Conservation (phyloP, 192 early-diverging fungal genomes). For the Geosiphon pyriformis region DNA sequence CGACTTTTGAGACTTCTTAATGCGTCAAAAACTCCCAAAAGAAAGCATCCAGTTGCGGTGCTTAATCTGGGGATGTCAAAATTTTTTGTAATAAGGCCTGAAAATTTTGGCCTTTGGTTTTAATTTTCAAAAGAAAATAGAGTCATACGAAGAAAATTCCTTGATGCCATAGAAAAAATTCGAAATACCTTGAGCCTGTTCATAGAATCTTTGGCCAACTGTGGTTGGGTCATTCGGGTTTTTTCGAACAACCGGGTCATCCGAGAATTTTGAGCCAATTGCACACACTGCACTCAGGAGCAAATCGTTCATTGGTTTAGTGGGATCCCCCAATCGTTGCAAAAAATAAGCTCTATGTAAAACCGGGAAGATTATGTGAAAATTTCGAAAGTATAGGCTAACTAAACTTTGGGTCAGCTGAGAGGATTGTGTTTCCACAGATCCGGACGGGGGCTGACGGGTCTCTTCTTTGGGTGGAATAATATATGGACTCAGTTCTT, state of each 20-base stretch:
- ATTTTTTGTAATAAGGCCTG: conserved; percentile 9
- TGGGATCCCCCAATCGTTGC: conserved; percentile 6
- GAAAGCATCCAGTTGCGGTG: conserved; percentile 10
- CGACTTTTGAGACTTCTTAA: conserved; percentile 7
- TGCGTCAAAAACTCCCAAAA: conserved; percentile 14
- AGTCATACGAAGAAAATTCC: no score
- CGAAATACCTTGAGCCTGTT: conserved; percentile 17
- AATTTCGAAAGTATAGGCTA: conserved; percentile 13
- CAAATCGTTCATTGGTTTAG: neutral
- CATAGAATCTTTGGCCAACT: conserved; percentile 6
- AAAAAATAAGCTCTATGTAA: conserved; percentile 15
- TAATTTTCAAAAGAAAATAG: conserved; percentile 1
- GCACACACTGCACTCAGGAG: conserved; percentile 15
- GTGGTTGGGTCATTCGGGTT: neutral
- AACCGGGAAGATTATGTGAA: conserved; percentile 11
- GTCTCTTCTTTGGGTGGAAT: neutral
- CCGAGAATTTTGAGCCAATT: conserved; percentile 14
- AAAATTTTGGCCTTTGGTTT: neutral
- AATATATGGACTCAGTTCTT: conserved; percentile 5
- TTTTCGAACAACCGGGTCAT: conserved; percentile 2
- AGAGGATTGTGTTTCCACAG: neutral
- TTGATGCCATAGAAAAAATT: neutral
- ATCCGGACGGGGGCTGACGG: no score
- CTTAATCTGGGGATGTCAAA: conserved; percentile 3
- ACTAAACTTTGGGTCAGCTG: neutral